These are phyloP conservation scores for Plectosphaerella plurivora DNA, from an alignment of 2,329 filamentous ascomycete species.

Conservation along the genomic window DNA sequence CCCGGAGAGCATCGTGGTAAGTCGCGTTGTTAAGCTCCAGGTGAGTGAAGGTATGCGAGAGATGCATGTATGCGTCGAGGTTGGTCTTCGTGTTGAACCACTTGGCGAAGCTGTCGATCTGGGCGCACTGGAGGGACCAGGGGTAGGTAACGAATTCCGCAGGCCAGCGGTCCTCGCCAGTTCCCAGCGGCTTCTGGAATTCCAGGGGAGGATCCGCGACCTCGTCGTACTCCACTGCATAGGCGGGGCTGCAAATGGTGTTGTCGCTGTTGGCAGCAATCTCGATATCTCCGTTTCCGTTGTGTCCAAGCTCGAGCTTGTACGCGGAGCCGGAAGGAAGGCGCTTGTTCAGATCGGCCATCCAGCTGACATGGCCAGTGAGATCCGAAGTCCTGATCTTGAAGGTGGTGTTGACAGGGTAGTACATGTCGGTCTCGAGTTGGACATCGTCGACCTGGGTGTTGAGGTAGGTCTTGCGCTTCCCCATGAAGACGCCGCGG, in stretches of 20 bases:
- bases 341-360: slow-evolving; percentile 34
- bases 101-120: slow-evolving; percentile 42
- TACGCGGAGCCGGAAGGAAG: slow-evolving; percentile 47
- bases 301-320: slow-evolving; percentile 50
- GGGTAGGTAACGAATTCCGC: slow-evolving; percentile 43
- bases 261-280: slow-evolving; percentile 47
- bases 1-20: slow-evolving; percentile 49
- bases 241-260: slow-evolving; percentile 37
- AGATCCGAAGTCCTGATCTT: slow-evolving; percentile 43
- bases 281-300: slow-evolving; percentile 41
- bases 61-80: slow-evolving; percentile 48
- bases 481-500: slow-evolving; percentile 51
- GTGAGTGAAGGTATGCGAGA: slow-evolving; percentile 62
- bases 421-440: slow-evolving; percentile 45
- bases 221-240: slow-evolving; percentile 38
- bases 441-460: slow-evolving; percentile 62
- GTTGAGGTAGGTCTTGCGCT: slow-evolving; percentile 48
- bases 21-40: slow-evolving; percentile 56
- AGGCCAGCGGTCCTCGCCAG: slow-evolving; percentile 45
- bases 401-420: slow-evolving; percentile 43
- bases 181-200: slow-evolving; percentile 42
- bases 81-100: slow-evolving; percentile 49
- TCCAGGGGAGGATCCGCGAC: slow-evolving; percentile 40
- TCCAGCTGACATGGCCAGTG: slow-evolving; percentile 37
- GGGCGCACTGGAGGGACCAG: slow-evolving; percentile 44